These are phyloP conservation scores for Leccinum pseudoinsigne DNA, from an alignment of 1,284 basidiomycete genomes.

Conservation along the genomic window DNA sequence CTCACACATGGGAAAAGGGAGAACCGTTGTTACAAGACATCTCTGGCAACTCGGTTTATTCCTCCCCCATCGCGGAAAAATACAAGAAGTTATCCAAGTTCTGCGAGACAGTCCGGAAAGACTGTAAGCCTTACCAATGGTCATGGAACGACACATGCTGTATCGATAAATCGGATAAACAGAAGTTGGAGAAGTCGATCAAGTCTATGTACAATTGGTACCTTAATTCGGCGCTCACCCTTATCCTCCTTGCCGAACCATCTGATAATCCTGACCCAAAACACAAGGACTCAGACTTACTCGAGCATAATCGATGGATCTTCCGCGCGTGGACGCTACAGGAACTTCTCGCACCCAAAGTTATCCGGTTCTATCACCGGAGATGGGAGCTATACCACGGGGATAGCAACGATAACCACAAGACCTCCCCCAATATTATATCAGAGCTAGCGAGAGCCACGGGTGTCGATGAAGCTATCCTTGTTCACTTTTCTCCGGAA, in stretches of 20 bases:
- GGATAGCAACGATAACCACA: conserved; percentile 11
- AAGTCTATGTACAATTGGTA: conserved; percentile 26
- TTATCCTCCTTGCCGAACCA: conserved; percentile 14
- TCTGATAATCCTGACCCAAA: background rate
- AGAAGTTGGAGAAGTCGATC: conserved; percentile 9
- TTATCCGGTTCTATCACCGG: conserved; percentile 15
- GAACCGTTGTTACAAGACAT: conserved; percentile 10
- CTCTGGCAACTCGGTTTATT: conserved; percentile 5
- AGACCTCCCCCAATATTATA: conserved; percentile 3
- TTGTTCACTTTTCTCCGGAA: conserved; percentile 10
- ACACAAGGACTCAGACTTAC: background rate
- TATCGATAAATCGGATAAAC: conserved; percentile 8
- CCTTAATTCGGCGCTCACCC: conserved; percentile 16
- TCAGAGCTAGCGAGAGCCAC: conserved; percentile 6
- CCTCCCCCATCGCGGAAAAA: background rate
- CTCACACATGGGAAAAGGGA: conserved; percentile 19
- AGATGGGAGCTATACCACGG: conserved; percentile 7
- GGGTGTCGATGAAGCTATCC: background rate
- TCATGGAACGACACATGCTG: conserved; percentile 19
- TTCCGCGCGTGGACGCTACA: conserved; percentile 21
- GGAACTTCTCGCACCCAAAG: conserved; percentile 15
- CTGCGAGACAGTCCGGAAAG: conserved; percentile 4
- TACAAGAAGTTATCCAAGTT: conserved; percentile 15
- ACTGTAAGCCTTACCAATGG: conserved; percentile 6
- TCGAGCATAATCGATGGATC: conserved; percentile 21